Conservation (phyloP, 1,284 basidiomycete genomes). For the Sporisorium exsertum region DNA sequence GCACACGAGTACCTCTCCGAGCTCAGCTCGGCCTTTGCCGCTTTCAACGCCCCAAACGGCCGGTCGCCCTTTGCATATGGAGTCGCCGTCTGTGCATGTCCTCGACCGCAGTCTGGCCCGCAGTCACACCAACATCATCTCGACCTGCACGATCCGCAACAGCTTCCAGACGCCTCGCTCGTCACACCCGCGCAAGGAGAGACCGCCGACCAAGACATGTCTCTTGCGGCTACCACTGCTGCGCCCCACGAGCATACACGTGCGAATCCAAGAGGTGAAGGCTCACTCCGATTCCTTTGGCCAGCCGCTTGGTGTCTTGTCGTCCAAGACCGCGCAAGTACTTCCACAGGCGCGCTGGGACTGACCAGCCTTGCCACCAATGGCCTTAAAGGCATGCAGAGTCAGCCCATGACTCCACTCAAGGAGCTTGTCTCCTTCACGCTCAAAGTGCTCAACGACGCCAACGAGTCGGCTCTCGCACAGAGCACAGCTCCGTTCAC, state of each 20-base stretch:
- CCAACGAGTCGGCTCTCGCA: slow-evolving; percentile 26
- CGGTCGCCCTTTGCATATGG: slow-evolving; percentile 18
- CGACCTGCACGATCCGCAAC: not conserved
- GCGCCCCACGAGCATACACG: not conserved
- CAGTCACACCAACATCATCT: slow-evolving; percentile 1
- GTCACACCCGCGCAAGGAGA: not conserved
- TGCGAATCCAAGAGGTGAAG: not conserved
- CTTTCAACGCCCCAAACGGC: not conserved
- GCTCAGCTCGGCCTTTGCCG: slow-evolving; percentile 8
- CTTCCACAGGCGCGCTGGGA: not conserved
- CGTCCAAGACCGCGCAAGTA: not conserved
- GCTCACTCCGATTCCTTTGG: slow-evolving; percentile 22
- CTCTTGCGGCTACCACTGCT: not conserved
- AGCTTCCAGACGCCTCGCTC: not conserved
- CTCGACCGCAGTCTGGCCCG: not conserved
- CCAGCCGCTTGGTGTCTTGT: slow-evolving; percentile 36
- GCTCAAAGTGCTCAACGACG: slow-evolving; percentile 41
- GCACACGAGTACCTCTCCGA: slow-evolving; percentile 22
- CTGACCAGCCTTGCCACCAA: not conserved
- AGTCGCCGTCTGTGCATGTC: slow-evolving; percentile 23
- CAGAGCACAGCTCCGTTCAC: slow-evolving; percentile 21
- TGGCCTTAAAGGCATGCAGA: slow-evolving; percentile 22
- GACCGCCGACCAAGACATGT: slow-evolving; percentile 2
- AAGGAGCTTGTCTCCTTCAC: slow-evolving; percentile 49
- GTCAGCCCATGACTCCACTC: slow-evolving; percentile 39